A percentile compares a stretch with the other conserved stretches of the same genome.
These are phyloP conservation scores for Oryza brachyantha DNA, from an alignment of 176 grass and related monocot species.

Conservation along the genomic window DNA sequence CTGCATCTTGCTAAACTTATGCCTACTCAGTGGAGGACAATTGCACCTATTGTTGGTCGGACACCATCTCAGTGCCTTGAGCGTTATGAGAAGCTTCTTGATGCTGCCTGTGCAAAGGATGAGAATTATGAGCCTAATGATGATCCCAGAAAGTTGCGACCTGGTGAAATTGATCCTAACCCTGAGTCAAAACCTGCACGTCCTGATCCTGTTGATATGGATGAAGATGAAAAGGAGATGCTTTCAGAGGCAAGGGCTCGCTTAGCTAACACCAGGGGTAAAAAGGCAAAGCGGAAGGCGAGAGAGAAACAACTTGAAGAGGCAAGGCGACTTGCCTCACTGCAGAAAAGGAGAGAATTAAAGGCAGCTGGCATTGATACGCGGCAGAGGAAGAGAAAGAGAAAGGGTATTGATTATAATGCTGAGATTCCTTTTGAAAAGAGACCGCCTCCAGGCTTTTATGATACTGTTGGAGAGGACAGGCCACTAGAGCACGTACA, in stretches of 20 bases:
- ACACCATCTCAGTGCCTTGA: slow-evolving; percentile 96
- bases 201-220: slow-evolving; percentile 96
- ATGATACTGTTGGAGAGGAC: slow-evolving; percentile 74
- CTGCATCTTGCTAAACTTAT: slow-evolving; percentile 98
- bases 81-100: slow-evolving; percentile 87
- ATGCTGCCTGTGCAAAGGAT: slow-evolving; percentile 88
- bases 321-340: slow-evolving; percentile 84
- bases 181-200: slow-evolving; percentile 93
- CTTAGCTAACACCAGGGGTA: slow-evolving; percentile 88
- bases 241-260: slow-evolving; percentile 92
- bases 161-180: slow-evolving; percentile 93
- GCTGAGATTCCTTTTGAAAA: slow-evolving; percentile 92
- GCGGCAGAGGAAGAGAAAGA: slow-evolving; percentile 69
- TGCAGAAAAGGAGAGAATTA: slow-evolving; percentile 90
- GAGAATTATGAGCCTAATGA: slow-evolving; percentile 85
- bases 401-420: slow-evolving; percentile 94
- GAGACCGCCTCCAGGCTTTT: slow-evolving; percentile 82
- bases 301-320: slow-evolving; percentile 97
- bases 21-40: slow-evolving; percentile 96
- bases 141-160: slow-evolving; percentile 81
- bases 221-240: slow-evolving; percentile 98
- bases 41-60: slow-evolving; percentile 95
- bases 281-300: slow-evolving; percentile 93
- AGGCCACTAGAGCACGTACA: slow-evolving; percentile 53
- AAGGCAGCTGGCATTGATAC: slow-evolving; percentile 88